Evolutionary conservation across 2,329 filamentous ascomycete genomes (phyloP).

Genomic region (Acrocalymma vagum): DNA sequence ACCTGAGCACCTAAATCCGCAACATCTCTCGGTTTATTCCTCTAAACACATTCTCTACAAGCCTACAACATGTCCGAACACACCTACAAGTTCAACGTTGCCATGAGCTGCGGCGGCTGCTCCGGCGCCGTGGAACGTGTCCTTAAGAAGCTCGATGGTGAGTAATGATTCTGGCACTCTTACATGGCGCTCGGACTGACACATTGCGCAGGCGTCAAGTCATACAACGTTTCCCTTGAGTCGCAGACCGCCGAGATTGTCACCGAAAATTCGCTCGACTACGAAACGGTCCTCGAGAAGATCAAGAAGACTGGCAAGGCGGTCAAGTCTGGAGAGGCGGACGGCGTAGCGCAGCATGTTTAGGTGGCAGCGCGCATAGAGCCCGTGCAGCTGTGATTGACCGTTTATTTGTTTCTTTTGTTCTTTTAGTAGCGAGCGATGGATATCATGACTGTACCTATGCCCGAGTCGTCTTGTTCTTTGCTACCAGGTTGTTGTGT

Average conservation of each 20-base stretch:
- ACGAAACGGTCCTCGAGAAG: constrained; percentile 82
- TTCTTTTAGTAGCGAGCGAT: constrained; percentile 25
- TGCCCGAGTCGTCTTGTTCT: constrained; percentile 7
- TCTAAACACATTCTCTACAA: constrained; percentile 9
- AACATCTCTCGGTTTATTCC: too few species aligned
- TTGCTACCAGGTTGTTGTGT: constrained; percentile 6
- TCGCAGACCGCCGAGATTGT: constrained; percentile 82
- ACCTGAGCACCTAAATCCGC: too few species aligned
- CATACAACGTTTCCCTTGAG: constrained; percentile 87
- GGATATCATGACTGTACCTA: constrained; percentile 18
- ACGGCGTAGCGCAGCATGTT: constrained; percentile 59
- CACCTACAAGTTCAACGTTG: constrained; percentile 94
- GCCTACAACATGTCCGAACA: constrained; percentile 72
- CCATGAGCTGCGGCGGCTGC: constrained; percentile 96
- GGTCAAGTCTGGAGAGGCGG: constrained; percentile 78
- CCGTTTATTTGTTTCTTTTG: too few species aligned
- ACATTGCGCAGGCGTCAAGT: constrained; percentile 75
- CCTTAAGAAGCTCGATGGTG: constrained; percentile 90
- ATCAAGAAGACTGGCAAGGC: constrained; percentile 97
- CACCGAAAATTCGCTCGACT: constrained; percentile 73
- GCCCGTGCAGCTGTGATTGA: too few species aligned
- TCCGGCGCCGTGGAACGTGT: constrained; percentile 92
- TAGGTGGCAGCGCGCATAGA: too few species aligned
- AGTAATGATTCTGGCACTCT: constrained; percentile 35
- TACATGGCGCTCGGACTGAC: constrained; percentile 17